phyloP scores from a whole-genome alignment of 192 early-diverging fungal genomes.

The Podila epigama region DNA sequence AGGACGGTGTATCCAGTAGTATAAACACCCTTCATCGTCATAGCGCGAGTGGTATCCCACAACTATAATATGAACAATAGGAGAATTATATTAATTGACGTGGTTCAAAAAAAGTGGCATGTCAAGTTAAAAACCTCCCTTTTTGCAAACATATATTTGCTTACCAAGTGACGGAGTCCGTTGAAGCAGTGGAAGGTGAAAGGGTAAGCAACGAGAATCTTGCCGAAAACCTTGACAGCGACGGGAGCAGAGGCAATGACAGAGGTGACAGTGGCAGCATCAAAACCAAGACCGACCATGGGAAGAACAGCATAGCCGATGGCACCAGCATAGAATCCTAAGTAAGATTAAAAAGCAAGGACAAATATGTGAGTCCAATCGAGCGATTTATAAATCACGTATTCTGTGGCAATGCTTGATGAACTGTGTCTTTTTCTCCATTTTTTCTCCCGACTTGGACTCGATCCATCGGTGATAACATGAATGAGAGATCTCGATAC shows the following conservation, averaged over 20 bases:
- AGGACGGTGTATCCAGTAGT: slow-evolving; percentile 81
- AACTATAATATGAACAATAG: slow-evolving; percentile 41
- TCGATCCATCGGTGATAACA: neutral
- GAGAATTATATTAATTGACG: slow-evolving; percentile 1
- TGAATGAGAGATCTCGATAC: no score
- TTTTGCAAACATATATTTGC: no score
- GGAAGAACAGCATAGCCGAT: slow-evolving; percentile 74
- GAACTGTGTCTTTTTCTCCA: neutral
- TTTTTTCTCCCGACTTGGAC: neutral
- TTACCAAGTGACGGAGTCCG: slow-evolving; percentile 88
- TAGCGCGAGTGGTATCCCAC: slow-evolving; percentile 81
- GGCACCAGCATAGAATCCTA: slow-evolving; percentile 71
- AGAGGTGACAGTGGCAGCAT: slow-evolving; percentile 70
- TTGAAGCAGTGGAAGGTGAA: slow-evolving; percentile 87
- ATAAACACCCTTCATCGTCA: slow-evolving; percentile 84
- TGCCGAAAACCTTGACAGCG: slow-evolving; percentile 71
- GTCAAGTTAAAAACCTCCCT: no score
- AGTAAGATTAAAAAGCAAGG: neutral
- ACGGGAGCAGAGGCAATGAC: slow-evolving; percentile 72
- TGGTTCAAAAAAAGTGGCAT: neutral
- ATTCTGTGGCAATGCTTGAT: no score
- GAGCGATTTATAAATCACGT: neutral
- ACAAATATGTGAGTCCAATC: neutral
- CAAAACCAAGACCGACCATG: slow-evolving; percentile 65
- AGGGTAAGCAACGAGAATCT: slow-evolving; percentile 73